phyloP scores from a whole-genome alignment of 495 filamentous ascomycete species.

The Penicillium riverlandense region DNA sequence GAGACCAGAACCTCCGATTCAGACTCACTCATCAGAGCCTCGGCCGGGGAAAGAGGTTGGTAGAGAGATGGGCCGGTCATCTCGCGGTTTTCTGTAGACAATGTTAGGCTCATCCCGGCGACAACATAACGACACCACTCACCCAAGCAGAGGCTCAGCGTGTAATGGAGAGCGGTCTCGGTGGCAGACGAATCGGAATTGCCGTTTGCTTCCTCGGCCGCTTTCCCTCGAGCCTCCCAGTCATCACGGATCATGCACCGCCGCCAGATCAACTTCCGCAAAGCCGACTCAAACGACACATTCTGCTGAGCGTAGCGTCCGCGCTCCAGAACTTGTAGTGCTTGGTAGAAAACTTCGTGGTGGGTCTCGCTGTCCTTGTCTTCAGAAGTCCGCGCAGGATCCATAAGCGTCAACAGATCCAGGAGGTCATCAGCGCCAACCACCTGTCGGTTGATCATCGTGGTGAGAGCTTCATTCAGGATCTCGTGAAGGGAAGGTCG shows the following conservation, averaged over 20 bases:
- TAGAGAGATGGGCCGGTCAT: conserved; percentile 21
- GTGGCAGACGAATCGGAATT: conserved; percentile 14
- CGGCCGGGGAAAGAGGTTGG: conserved; percentile 38
- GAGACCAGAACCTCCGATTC: conserved; percentile 45
- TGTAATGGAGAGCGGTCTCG: conserved; percentile 26
- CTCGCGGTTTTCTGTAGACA: conserved; percentile 9
- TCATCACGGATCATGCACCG: conserved; percentile 72
- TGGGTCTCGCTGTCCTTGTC: conserved; percentile 30
- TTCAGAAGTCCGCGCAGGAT: conserved; percentile 20
- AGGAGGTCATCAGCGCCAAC: conserved; percentile 62
- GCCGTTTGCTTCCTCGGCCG: conserved; percentile 20
- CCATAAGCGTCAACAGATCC: conserved; percentile 74
- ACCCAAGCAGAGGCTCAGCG: conserved; percentile 22
- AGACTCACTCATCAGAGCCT: conserved; percentile 40
- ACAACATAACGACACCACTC: conserved; percentile 15
- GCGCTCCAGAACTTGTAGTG: conserved; percentile 58
- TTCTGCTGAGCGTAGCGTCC: conserved; percentile 41
- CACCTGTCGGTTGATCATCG: conserved; percentile 58
- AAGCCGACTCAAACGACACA: conserved; percentile 43
- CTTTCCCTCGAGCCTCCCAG: conserved; percentile 50
- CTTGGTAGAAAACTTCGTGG: conserved; percentile 59
- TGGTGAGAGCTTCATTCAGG: conserved; percentile 57
- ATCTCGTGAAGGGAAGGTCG: conserved; percentile 56
- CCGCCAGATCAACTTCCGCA: conserved; percentile 74
- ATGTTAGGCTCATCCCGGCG: conserved; percentile 1